Percentiles rank a stretch among this genome's conserved stretches.
These are phyloP conservation scores for Phytophthora boehmeriae DNA, from an alignment of 352 stramenopile genomes.

Conservation along the genomic window DNA sequence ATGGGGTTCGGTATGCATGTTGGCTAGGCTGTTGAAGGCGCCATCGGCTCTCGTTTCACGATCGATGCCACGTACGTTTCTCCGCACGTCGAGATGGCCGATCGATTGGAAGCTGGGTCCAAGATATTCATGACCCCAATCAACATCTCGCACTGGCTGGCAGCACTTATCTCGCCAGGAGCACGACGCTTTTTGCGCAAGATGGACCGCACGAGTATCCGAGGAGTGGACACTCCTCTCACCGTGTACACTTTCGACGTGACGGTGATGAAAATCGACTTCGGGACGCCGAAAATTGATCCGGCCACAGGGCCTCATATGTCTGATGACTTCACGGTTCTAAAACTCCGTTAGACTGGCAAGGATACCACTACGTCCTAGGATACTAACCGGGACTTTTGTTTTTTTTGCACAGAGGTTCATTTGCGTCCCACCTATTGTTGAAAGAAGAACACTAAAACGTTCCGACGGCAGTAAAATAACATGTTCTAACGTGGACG, in stretches of 20 bases:
- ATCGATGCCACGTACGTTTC: conserved; percentile 98
- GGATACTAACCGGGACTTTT: conserved; percentile 80
- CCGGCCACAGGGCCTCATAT: conserved; percentile 59
- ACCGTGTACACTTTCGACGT: conserved; percentile 91
- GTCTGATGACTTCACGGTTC: conserved; percentile 84
- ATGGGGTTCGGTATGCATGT: conserved; percentile 97
- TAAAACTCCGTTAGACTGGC: conserved; percentile 91
- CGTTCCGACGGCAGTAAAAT: no score
- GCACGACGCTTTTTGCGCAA: conserved; percentile 81
- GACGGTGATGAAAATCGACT: conserved; percentile 77
- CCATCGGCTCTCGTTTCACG: conserved; percentile 95
- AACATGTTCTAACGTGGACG: no score
- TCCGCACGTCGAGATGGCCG: conserved; percentile 93
- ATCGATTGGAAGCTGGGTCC: conserved; percentile 94
- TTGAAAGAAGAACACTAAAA: no score
- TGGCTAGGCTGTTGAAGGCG: conserved; percentile 96
- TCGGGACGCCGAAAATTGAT: conserved; percentile 77
- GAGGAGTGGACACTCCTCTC: conserved; percentile 78
- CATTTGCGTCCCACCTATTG: no score
- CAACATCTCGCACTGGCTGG: conserved; percentile 88
- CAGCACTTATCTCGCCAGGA: conserved; percentile 64
- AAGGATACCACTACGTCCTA: conserved; percentile 90
- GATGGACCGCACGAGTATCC: conserved; percentile 87
- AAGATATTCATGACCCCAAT: conserved; percentile 92
- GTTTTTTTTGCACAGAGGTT: no score